Conservation (phyloP, 352 stramenopile species). For the Albugo laibachii region DNA sequence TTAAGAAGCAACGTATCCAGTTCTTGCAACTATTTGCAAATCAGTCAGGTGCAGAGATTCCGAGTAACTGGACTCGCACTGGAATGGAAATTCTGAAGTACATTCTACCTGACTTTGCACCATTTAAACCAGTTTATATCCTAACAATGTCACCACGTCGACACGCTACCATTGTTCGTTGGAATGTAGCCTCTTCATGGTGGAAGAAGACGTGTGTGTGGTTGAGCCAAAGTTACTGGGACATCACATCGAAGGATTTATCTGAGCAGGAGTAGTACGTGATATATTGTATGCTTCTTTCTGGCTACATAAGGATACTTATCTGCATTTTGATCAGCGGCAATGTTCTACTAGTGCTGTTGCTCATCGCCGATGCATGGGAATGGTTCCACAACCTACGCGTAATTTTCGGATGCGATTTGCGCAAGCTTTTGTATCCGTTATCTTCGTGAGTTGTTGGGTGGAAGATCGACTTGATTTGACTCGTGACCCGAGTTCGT, state of each 20-base stretch:
- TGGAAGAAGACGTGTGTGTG: constrained; percentile 2
- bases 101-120: constrained; percentile 1
- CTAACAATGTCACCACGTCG: constrained; percentile 3
- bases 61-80: constrained; percentile 2
- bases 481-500: too few species aligned
- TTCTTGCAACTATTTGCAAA: constrained; percentile 3
- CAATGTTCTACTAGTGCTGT: too few species aligned
- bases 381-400: too few species aligned
- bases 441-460: too few species aligned
- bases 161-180: constrained; percentile 3
- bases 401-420: too few species aligned
- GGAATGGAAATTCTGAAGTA: background rate
- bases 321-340: too few species aligned
- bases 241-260: background rate
- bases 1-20: constrained; percentile 5
- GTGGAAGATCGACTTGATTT: too few species aligned
- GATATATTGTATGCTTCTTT: too few species aligned
- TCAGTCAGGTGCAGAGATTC: background rate
- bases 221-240: constrained; percentile 5
- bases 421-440: too few species aligned
- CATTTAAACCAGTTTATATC: constrained; percentile 2
- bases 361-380: too few species aligned
- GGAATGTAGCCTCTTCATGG: background rate
- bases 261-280: too few species aligned
- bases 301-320: too few species aligned